Evolutionary conservation across 352 stramenopile species (phyloP), one percentile per base, ranked within the genome.

Genomic region (Pythium biforme): DNA sequence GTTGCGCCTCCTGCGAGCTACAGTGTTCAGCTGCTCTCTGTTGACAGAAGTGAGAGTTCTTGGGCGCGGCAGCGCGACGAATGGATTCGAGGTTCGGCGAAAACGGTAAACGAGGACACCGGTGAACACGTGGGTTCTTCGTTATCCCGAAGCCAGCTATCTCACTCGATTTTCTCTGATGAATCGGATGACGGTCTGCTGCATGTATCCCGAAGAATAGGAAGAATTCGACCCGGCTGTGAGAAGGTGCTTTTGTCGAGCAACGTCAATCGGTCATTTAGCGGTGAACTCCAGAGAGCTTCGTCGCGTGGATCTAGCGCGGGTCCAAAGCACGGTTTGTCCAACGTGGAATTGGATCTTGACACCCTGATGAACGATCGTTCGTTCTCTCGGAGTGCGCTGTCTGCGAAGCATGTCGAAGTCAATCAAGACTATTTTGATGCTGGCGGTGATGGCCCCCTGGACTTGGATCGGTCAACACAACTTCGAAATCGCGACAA

Each of bases 71-170:
- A 64, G 23, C 48, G 52, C 9, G 33, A 59, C 20, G 59, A 66
- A 47, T 66, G 59, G 59, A 20, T 59, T 6, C 50, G 40, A 12
- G 59, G 50, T 19, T 33, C 52, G 19, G 27, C 33, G 6, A 76
- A 62, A 68, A 72, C 59, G 45, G 56, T 72, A 11, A 63, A 69
- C n/a, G 59, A 59, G 1, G 62, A 73, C 19, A 63, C 73, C 22
- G 60, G 69, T 47, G 76, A 77, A 40, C 58, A 47, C 31, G 61
- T 86, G 14, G 72, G 74, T 2, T 80, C 66, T 14, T 88, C 78
- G 19, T 66, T 88, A 14, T 89, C 80, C 12, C 74, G 75, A 60
- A 92, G 78, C 47, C 73, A 89, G 43, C 51, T 88, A 5, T 89
- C 80, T 0, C 61, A 75, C 8, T 81, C 75, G 25, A 45, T 46